phyloP scores from a whole-genome alignment of 768 basidiomycete species.

The Arthromyces matolae region DNA sequence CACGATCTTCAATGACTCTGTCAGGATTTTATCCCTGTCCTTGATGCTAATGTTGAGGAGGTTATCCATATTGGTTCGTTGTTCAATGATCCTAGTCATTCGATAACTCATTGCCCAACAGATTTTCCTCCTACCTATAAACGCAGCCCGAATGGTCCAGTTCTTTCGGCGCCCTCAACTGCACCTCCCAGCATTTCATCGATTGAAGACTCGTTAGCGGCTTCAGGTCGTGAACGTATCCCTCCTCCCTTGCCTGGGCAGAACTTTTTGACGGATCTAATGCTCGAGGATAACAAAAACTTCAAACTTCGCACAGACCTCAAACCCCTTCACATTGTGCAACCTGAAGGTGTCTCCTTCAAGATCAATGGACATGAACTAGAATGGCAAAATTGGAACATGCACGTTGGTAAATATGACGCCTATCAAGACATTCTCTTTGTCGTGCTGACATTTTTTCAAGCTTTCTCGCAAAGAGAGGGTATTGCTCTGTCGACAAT shows the following conservation, averaged over 20 bases:
- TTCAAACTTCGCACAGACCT: conserved; percentile 63
- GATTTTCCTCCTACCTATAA: conserved; percentile 74
- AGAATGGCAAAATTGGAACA: conserved; percentile 96
- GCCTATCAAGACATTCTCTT: conserved; percentile 37
- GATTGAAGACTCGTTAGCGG: conserved; percentile 40
- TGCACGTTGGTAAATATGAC: conserved; percentile 66
- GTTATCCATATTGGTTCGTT: conserved; percentile 66
- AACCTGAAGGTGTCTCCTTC: conserved; percentile 92
- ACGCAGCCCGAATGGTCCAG: conserved; percentile 36
- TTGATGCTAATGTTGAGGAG: conserved; percentile 70
- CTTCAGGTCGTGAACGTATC: conserved; percentile 65
- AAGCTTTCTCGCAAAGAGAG: conserved; percentile 76
- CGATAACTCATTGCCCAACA: conserved; percentile 14
- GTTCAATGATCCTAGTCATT: not conserved
- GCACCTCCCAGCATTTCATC: conserved; percentile 35
- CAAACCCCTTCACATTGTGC: conserved; percentile 80
- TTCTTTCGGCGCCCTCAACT: conserved; percentile 42
- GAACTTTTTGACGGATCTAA: conserved; percentile 86
- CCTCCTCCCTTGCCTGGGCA: conserved; percentile 63
- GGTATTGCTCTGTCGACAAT: conserved; percentile 81
- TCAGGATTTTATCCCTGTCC: conserved; percentile 70
- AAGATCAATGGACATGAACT: conserved; percentile 72
- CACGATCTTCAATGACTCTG: conserved; percentile 12
- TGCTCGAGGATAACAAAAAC: conserved; percentile 50
- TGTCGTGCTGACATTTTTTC: conserved; percentile 7